phyloP scores from a whole-genome alignment of 805 yeast genomes.

The Metschnikowia proteae region DNA sequence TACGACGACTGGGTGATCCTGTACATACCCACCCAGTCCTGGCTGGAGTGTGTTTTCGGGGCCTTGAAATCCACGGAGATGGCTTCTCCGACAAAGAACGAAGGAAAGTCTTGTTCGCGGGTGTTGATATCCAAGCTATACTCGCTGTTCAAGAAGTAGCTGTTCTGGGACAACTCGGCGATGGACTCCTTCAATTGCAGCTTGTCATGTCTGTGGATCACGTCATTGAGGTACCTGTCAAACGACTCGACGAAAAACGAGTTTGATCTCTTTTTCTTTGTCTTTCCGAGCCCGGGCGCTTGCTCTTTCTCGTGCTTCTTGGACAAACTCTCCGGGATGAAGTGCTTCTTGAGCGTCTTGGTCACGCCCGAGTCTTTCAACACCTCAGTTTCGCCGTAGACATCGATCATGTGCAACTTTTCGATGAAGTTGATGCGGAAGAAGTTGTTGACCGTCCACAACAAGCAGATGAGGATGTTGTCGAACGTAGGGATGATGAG shows the following conservation, averaged over 20 bases:
- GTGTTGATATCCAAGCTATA: constrained; percentile 25
- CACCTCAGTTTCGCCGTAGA: constrained; percentile 65
- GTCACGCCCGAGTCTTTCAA: constrained; percentile 51
- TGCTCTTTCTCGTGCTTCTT: constrained; percentile 25
- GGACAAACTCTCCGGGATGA: constrained; percentile 37
- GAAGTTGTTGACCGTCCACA: constrained; percentile 65
- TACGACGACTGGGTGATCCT: constrained; percentile 56
- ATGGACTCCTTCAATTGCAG: constrained; percentile 33
- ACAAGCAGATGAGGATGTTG: constrained; percentile 46
- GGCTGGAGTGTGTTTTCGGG: constrained; percentile 44
- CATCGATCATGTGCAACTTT: constrained; percentile 69
- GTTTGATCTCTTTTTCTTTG: constrained; percentile 19
- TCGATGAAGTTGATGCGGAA: constrained; percentile 71
- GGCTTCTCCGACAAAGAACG: constrained; percentile 46
- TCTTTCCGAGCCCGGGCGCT: neutral
- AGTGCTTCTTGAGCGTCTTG: constrained; percentile 40
- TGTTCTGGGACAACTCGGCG: constrained; percentile 38
- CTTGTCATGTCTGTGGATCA: neutral
- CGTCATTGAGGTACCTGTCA: constrained; percentile 43
- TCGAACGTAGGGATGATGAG: constrained; percentile 53
- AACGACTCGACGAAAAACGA: constrained; percentile 42
- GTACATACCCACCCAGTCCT: constrained; percentile 79
- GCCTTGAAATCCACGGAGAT: constrained; percentile 53
- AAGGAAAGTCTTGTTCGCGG: constrained; percentile 11
- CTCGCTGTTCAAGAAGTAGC: constrained; percentile 36